Evolutionary conservation across 495 filamentous ascomycete genomes (phyloP).

Genomic region (Podospora comata): DNA sequence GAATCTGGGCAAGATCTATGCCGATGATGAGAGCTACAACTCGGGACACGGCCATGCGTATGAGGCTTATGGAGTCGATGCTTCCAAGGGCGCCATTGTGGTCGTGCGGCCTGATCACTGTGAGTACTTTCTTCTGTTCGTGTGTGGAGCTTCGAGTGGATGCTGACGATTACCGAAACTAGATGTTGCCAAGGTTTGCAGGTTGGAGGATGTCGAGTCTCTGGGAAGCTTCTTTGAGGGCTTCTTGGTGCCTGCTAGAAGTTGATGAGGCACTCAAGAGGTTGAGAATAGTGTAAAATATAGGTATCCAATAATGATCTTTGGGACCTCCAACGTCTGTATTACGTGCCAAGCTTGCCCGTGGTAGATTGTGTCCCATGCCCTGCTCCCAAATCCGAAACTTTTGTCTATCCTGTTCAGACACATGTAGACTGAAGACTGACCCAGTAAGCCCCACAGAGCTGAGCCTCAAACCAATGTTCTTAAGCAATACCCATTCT

Average conservation of each 20-base stretch:
- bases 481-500: neutral
- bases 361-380: no score
- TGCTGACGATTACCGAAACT: slow-evolving; percentile 1
- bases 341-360: no score
- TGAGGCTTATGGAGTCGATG: slow-evolving; percentile 56
- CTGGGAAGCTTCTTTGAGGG: slow-evolving; percentile 25
- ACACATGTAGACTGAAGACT: no score
- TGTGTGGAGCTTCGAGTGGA: no score
- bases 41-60: slow-evolving; percentile 64
- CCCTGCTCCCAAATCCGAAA: no score
- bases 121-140: slow-evolving; percentile 34
- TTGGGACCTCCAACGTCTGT: no score
- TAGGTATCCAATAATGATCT: no score
- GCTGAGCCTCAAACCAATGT: no score
- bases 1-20: slow-evolving; percentile 63
- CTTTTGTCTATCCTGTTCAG: no score
- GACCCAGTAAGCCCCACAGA: no score
- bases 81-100: slow-evolving; percentile 52
- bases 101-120: slow-evolving; percentile 69
- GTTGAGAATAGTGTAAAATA: neutral
- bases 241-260: slow-evolving; percentile 13
- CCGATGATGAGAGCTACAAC: slow-evolving; percentile 66
- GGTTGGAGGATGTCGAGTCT: slow-evolving; percentile 23
- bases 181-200: slow-evolving; percentile 30
- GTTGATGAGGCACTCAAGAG: neutral